A percentile compares a stretch with the other conserved stretches of the same genome.
Evolutionary conservation across 106 monocot species (phyloP).

Genomic region (Apostasia shenzhenica): DNA sequence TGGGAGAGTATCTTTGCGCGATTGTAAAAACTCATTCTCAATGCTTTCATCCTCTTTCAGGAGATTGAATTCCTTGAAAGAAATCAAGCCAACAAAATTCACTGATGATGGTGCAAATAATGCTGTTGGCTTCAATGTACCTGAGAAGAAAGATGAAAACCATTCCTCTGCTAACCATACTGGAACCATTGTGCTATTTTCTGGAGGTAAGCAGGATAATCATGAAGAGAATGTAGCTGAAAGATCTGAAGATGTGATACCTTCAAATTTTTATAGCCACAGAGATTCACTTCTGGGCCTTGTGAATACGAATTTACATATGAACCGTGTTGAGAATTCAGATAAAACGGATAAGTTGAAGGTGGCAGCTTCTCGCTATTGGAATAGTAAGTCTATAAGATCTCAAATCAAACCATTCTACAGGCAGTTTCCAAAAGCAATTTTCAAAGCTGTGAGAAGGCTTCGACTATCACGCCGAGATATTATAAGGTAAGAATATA

Average conservation of each 20-base stretch:
- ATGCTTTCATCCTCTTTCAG: conserved; percentile 49
- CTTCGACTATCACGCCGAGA: not conserved
- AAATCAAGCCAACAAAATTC: conserved; percentile 9
- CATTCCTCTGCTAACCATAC: not conserved
- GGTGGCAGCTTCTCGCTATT: not conserved
- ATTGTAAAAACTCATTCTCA: conserved; percentile 25
- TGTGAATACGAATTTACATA: not conserved
- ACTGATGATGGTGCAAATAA: not conserved
- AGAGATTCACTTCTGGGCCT: not conserved
- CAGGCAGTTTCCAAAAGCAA: not conserved
- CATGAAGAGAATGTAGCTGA: not conserved
- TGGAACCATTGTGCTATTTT: too few relatives aligned
- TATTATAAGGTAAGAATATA: not conserved
- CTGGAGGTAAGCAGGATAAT: not conserved
- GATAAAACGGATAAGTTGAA: not conserved
- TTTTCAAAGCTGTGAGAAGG: not conserved
- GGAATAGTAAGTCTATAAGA: not conserved
- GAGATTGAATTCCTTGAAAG: conserved; percentile 44
- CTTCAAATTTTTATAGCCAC: not conserved
- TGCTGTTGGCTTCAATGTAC: not conserved
- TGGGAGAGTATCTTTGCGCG: conserved; percentile 25
- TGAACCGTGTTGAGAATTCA: not conserved
- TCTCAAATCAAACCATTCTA: not conserved
- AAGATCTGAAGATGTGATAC: not conserved
- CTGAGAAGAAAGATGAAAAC: not conserved